Evolutionary conservation across 495 filamentous ascomycete species (phyloP).

Genomic region (Tuber magnatum): DNA sequence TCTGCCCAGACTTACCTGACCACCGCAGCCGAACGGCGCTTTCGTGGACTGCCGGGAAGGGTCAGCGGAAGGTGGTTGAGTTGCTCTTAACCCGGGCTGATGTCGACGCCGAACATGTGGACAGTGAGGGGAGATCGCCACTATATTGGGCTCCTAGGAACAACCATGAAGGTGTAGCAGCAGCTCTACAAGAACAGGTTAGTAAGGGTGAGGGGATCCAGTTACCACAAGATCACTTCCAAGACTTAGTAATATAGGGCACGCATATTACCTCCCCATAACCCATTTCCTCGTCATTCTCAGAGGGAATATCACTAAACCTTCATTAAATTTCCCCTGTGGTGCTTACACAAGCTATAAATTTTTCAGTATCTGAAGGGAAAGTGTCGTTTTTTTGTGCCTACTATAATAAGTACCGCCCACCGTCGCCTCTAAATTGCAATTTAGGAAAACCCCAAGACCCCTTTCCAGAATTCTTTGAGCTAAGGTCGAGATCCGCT

Average conservation of each 20-base stretch:
- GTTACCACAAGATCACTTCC: neutral
- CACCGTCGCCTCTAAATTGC: too few relatives aligned
- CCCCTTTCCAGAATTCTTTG: too few relatives aligned
- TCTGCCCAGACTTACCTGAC: constrained; percentile 18
- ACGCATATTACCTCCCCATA: neutral
- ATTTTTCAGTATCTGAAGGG: too few relatives aligned
- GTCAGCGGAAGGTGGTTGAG: constrained; percentile 25
- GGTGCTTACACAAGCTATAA: too few relatives aligned
- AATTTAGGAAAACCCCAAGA: too few relatives aligned
- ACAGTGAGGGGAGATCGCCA: constrained; percentile 18
- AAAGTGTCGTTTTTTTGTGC: too few relatives aligned
- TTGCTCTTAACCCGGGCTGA: constrained; percentile 24
- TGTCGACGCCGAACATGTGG: constrained; percentile 20
- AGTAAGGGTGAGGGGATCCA: neutral
- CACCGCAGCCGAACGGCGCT: constrained; percentile 21
- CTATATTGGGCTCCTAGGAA: constrained; percentile 18
- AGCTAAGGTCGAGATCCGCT: too few relatives aligned
- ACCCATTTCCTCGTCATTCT: neutral
- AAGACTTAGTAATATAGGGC: neutral
- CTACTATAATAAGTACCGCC: too few relatives aligned
- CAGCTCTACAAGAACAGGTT: neutral
- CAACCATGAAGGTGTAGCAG: constrained; percentile 7
- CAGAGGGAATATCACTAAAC: neutral
- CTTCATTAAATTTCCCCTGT: too few relatives aligned
- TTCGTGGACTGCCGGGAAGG: constrained; percentile 24